These are phyloP conservation scores for Mediolabrus comicus DNA, from an alignment of 108 stramenopile genomes.

Conservation along the genomic window DNA sequence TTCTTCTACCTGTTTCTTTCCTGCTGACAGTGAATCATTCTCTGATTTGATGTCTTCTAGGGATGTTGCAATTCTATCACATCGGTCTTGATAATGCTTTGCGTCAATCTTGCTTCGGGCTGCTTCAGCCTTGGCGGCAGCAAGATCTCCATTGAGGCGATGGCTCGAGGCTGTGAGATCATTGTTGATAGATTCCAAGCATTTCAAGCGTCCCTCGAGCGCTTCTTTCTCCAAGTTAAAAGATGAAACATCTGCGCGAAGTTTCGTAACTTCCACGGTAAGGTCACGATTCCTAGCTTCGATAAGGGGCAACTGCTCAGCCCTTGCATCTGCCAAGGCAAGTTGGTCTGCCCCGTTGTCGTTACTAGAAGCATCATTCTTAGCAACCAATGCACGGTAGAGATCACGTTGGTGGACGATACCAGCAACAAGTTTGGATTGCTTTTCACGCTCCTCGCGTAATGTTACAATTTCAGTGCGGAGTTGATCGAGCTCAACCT, in stretches of 20 bases:
- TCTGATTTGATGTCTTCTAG: constrained; percentile 57
- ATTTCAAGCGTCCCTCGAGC: constrained; percentile 57
- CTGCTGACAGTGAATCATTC: constrained; percentile 29
- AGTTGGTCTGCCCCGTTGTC: constrained; percentile 40
- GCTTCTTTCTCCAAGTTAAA: constrained; percentile 55
- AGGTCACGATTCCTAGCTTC: constrained; percentile 54
- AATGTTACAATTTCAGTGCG: constrained; percentile 57
- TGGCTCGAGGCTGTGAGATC: constrained; percentile 65
- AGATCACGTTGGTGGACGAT: constrained; percentile 89
- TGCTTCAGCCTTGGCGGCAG: constrained; percentile 50
- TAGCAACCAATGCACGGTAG: constrained; percentile 71
- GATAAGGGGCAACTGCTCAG: constrained; percentile 46
- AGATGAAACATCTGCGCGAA: constrained; percentile 45
- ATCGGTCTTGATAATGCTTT: constrained; percentile 59
- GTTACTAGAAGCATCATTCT: constrained; percentile 53
- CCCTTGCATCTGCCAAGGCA: constrained; percentile 42
- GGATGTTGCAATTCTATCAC: constrained; percentile 54
- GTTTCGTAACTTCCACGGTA: constrained; percentile 52
- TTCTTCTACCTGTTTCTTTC: constrained; percentile 56
- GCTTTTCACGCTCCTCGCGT: constrained; percentile 69
- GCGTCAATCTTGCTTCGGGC: constrained; percentile 68
- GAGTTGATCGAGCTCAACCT: constrained; percentile 49
- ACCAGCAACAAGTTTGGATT: constrained; percentile 67
- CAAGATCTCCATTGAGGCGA: constrained; percentile 51
- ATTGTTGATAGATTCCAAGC: constrained; percentile 57